A percentile compares a stretch with the other conserved stretches of the same genome.
These are phyloP conservation scores for Fragaria nilgerrensis DNA, from an alignment of 306 rosid genomes.

Conservation along the genomic window DNA sequence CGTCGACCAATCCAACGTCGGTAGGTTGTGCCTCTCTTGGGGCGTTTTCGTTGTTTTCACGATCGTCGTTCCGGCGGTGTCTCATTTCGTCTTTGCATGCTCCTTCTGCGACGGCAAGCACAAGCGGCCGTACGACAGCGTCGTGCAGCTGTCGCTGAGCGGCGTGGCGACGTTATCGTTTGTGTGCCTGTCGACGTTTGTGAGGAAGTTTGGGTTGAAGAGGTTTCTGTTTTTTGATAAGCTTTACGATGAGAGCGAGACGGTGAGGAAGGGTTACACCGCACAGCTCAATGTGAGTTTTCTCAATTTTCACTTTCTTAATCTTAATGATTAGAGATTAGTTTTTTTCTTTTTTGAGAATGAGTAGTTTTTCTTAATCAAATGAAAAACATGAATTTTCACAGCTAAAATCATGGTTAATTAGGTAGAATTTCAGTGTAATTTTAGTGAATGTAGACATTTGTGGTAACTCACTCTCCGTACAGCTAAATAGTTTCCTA, in stretches of 20 bases:
- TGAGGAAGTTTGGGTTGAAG: slow-evolving; percentile 54
- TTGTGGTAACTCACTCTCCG: too few relatives aligned
- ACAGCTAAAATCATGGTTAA: too few relatives aligned
- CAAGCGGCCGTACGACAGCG: slow-evolving; percentile 60
- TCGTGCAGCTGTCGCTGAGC: slow-evolving; percentile 73
- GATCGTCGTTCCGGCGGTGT: slow-evolving; percentile 50
- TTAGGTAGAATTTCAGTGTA: too few relatives aligned
- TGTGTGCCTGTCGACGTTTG: slow-evolving; percentile 60
- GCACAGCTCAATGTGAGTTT: slow-evolving; percentile 62
- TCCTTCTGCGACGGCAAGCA: slow-evolving; percentile 59
- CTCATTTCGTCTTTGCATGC: slow-evolving; percentile 70
- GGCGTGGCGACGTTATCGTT: slow-evolving; percentile 64
- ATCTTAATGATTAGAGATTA: too few relatives aligned
- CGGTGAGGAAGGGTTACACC: slow-evolving; percentile 61
- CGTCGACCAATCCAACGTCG: slow-evolving; percentile 68
- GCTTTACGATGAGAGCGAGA: slow-evolving; percentile 82
- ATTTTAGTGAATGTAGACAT: too few relatives aligned
- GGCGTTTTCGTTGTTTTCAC: slow-evolving; percentile 54
- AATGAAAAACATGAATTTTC: too few relatives aligned
- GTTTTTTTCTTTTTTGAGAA: too few relatives aligned
- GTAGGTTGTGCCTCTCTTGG: slow-evolving; percentile 71
- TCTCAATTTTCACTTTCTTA: not conserved
- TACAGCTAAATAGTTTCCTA: too few relatives aligned
- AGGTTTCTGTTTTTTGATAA: slow-evolving; percentile 79
- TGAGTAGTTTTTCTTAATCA: not conserved